Evolutionary conservation across 1,284 basidiomycete genomes (phyloP).

Genomic region (Filobasidium uniguttulatum): DNA sequence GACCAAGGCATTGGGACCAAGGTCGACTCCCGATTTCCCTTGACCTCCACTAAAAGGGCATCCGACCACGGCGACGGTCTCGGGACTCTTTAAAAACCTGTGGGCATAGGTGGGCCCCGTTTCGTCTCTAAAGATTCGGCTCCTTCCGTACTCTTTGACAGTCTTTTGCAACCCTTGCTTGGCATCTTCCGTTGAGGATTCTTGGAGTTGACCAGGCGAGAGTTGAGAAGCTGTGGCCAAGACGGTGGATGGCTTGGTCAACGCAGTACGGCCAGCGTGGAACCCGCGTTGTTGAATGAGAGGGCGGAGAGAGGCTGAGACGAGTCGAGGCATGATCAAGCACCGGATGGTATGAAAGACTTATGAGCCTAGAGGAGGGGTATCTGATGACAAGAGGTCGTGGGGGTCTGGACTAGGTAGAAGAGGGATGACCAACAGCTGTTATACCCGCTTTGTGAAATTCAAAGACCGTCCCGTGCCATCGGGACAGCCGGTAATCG

Average conservation of each 20-base stretch:
- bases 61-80: slow-evolving; percentile 55
- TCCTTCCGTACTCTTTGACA: neutral
- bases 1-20: slow-evolving; percentile 74
- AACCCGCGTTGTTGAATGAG: neutral
- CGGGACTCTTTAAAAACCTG: slow-evolving; percentile 51
- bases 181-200: neutral
- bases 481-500: too few species aligned
- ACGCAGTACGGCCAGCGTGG: neutral
- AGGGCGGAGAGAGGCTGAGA: neutral
- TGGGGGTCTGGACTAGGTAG: too few species aligned
- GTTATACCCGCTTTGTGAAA: too few species aligned
- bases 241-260: neutral
- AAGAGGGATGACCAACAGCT: too few species aligned
- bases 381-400: too few species aligned
- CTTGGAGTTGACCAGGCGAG: neutral
- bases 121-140: slow-evolving; percentile 3
- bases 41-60: slow-evolving; percentile 47
- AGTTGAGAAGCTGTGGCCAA: neutral
- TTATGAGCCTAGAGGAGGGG: too few species aligned
- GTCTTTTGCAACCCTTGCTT: neutral
- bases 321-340: neutral
- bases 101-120: slow-evolving; percentile 22
- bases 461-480: too few species aligned
- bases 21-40: slow-evolving; percentile 58
- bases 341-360: neutral